Evolutionary conservation across 2,329 filamentous ascomycete genomes (phyloP), one percentile per base, ranked within the genome.

Genomic region (Epichloe sp.): DNA sequence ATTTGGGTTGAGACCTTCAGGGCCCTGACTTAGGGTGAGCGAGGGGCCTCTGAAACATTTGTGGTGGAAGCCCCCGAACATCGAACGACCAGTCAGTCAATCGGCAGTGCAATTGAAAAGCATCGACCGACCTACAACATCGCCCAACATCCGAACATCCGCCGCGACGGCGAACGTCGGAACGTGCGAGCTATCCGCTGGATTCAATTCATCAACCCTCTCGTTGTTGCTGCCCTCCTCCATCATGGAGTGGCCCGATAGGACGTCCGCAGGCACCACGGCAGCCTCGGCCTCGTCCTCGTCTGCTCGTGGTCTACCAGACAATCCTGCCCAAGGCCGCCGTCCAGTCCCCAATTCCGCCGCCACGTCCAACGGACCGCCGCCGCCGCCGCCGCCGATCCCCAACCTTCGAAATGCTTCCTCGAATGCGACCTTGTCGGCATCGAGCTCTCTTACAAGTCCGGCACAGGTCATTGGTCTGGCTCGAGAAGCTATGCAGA

Each of bases 401-500:
- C 71, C 74, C 37, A 68, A 60, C 46, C 58, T 75, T 50, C 72
- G 75, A 62, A 69, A 73, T 66, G 67, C 71, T 51, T 63, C 72
- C 40, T 71, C 71, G 14, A 68, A 65, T 55, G 69, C 72, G 34
- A 73, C 69, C 14, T 65, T 81, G 45, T 73, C 76, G 12, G 66
- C 74, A 15, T 70, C 70, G n/a, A 65, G 68, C 14, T 72, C 76
- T 49, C 72, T 82, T 62, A 76, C 82, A 17, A 70, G 82, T 40
- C 15, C 47, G 7, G 71, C 70, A 43, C 80, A 87, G 63, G 80
- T 87, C 55, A 78, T 87, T 48, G 71, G 72, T 51, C 72, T 86
- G 47, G 81, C 80, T 37, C 77, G 76, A 57, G 79, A 85, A 59
- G 81, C 82, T 44, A 84, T 88, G 76, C 76, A 77, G 55, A 75